These are phyloP conservation scores for Aspergillus tubingensis DNA, from an alignment of 2,329 filamentous ascomycete species.

Conservation along the genomic window DNA sequence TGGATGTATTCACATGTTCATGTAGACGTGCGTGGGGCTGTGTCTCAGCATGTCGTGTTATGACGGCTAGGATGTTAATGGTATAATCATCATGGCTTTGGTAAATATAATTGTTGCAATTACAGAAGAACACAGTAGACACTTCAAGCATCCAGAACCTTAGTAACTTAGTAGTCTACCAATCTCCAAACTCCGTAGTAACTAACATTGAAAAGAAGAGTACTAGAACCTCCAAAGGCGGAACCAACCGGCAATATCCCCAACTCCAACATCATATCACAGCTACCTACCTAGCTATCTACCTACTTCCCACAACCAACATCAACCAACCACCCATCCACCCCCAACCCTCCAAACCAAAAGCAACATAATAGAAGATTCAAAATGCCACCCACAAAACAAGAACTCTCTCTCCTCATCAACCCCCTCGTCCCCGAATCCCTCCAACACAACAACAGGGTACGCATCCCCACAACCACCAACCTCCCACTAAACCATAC, in stretches of 20 bases:
- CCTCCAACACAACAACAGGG: slow-evolving; percentile 48
- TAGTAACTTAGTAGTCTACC: no score
- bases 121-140: no score
- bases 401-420: slow-evolving; percentile 50
- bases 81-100: slow-evolving; percentile 8
- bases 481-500: background rate
- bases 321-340: background rate
- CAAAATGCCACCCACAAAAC: slow-evolving; percentile 47
- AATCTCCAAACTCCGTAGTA: background rate
- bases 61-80: slow-evolving; percentile 23
- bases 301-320: background rate
- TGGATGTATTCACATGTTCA: slow-evolving; percentile 17
- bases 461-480: slow-evolving; percentile 22
- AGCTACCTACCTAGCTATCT: background rate
- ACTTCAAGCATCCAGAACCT: no score
- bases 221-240: slow-evolving; percentile 3
- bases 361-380: slow-evolving; percentile 1
- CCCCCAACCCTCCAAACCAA: background rate
- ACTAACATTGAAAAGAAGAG: background rate
- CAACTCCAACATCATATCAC: slow-evolving; percentile 2
- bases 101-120: background rate
- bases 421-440: slow-evolving; percentile 50
- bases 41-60: slow-evolving; percentile 21
- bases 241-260: slow-evolving; percentile 15
- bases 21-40: slow-evolving; percentile 18